Evolutionary conservation across 768 basidiomycete genomes (phyloP), one percentile per base, ranked within the genome.

Genomic region (Brasilioporus rufonigricans): DNA sequence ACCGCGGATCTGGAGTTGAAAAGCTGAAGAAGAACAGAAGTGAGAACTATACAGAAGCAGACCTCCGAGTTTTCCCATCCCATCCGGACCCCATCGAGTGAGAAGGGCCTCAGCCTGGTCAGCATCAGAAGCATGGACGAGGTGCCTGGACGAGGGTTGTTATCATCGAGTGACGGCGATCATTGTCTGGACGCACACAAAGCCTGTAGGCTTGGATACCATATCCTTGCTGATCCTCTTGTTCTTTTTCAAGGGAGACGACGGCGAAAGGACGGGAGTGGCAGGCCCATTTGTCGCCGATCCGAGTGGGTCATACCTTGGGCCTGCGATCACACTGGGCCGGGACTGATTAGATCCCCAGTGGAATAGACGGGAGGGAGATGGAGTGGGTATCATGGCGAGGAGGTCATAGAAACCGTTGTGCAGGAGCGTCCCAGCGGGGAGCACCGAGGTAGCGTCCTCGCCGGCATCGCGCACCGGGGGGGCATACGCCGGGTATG

Each of bases 341-440:
- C 24, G 71, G 13, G 64, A 61, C 54, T 55, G 76, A 63, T 62
- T 71, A 45, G 65, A 78, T 58, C 81, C 79, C 76, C 84, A 86
- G 45, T 85, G 74, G 55, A 87, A 74, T 1, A 62, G 29, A 39
- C 85, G 79, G 48, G 86, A 87, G 18, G 87, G 82, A 44, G 84
- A 72, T 23, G 77, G 85, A 2, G 85, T 86, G 39, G 86, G 86
- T 59, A 90, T 88, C 76, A 91, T 80, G 24, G 89, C 78, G 35
- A 91, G 77, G 29, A 93, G 79, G 76, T 91, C 89, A 72, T 91
- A 93, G 77, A 92, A 92, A n/a, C 90, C 92, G 60, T 90, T 87
- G 80, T 93, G 91, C 36, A 93, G 75, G 49, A 92, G 74, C 8
- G 89, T 89, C 26, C 87, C 89, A 14, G 78, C 80, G 50, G 83